phyloP scores from a whole-genome alignment of 139 green algal species.

The Volvox reticuliferus region DNA sequence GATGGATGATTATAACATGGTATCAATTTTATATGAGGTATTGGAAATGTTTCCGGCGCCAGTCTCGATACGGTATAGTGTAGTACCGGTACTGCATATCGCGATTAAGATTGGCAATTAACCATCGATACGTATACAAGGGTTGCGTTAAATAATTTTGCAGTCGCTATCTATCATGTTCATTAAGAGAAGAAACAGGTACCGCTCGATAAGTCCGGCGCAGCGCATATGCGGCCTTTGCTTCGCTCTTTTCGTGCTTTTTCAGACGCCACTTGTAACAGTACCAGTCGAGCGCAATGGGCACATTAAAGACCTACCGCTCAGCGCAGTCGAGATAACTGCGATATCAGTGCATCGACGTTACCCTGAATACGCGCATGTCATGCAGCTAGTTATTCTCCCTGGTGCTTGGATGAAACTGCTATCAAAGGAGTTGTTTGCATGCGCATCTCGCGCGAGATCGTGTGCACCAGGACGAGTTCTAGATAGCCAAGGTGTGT shows the following conservation, averaged over 20 bases:
- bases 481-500: not conserved
- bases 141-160: no score
- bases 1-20: no score
- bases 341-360: not conserved
- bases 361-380: not conserved
- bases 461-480: not conserved
- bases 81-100: no score
- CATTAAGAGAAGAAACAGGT: not conserved
- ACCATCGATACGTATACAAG: no score
- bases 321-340: not conserved
- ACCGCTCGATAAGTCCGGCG: not conserved
- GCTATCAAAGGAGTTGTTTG: not conserved
- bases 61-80: no score
- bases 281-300: not conserved
- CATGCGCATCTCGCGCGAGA: not conserved
- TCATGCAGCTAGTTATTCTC: not conserved
- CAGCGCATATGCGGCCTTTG: slow-evolving; percentile 8
- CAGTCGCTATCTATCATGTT: not conserved
- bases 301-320: not conserved
- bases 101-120: no score
- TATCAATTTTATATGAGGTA: no score
- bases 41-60: no score
- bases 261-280: slow-evolving; percentile 22
- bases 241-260: slow-evolving; percentile 7
- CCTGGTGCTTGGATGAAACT: slow-evolving; percentile 31